Evolutionary conservation across 2,329 filamentous ascomycete species (phyloP).

Genomic region (Penicillium concentricum): DNA sequence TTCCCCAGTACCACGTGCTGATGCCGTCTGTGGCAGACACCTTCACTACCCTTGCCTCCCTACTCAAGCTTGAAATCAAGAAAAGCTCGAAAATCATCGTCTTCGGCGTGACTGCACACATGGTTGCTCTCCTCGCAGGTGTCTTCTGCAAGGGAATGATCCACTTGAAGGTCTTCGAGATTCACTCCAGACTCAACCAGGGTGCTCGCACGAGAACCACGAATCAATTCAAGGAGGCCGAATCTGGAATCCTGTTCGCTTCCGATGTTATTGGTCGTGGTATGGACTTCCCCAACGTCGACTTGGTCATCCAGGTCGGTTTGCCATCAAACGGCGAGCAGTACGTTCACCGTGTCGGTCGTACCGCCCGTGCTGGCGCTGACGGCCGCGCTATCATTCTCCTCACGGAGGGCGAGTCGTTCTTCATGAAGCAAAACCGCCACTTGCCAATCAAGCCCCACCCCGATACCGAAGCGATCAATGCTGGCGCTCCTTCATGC

Average conservation of each 20-base stretch:
- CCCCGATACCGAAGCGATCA: conserved; percentile 41
- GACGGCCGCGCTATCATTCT: conserved; percentile 56
- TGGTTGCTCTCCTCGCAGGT: conserved; percentile 57
- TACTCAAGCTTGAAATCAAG: conserved; percentile 46
- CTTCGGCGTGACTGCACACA: conserved; percentile 75
- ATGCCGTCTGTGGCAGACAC: conserved; percentile 46
- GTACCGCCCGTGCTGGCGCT: conserved; percentile 62
- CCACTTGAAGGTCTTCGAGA: conserved; percentile 52
- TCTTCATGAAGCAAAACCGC: conserved; percentile 51
- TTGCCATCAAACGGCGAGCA: conserved; percentile 53
- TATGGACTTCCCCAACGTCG: conserved; percentile 54
- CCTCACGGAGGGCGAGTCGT: conserved; percentile 53
- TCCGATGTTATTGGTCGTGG: conserved; percentile 49
- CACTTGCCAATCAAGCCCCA: conserved; percentile 53
- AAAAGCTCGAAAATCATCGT: conserved; percentile 78
- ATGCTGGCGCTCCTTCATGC: conserved; percentile 33
- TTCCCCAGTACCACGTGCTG: conserved; percentile 50
- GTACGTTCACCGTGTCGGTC: conserved; percentile 53
- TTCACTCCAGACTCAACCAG: conserved; percentile 78
- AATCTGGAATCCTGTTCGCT: conserved; percentile 53
- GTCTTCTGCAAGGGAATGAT: conserved; percentile 49
- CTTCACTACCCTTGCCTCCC: conserved; percentile 46
- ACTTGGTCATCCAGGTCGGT: conserved; percentile 50
- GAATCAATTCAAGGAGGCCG: conserved; percentile 34
- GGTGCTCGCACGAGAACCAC: conserved; percentile 61